Percentiles rank a stretch among this genome's conserved stretches.
Conservation (phyloP, 768 basidiomycete species). For the Hericium rajendrae region DNA sequence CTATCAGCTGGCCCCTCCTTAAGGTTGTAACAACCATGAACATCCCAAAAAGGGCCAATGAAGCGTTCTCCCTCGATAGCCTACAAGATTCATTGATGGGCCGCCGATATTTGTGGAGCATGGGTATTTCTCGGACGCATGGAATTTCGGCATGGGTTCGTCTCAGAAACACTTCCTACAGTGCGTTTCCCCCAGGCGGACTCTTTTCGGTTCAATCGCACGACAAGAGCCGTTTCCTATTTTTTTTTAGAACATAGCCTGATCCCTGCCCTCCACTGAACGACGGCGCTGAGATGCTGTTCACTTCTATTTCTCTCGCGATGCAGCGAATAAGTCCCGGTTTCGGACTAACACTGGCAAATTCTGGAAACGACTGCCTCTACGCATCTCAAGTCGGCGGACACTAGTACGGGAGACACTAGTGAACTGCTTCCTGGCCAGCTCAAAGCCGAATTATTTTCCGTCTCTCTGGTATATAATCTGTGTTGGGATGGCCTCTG, state of each 20-base stretch:
- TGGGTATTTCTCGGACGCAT: not conserved
- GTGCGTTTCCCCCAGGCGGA: not conserved
- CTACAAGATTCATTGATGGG: not conserved
- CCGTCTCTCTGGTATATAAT: not conserved
- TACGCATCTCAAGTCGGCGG: not conserved
- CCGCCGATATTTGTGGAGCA: not conserved
- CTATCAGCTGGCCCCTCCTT: too few species aligned
- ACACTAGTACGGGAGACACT: not conserved
- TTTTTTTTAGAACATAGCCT: not conserved
- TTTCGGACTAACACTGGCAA: not conserved
- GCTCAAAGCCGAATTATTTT: not conserved
- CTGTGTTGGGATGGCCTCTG: not conserved
- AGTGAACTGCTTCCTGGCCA: not conserved
- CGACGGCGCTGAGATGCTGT: not conserved
- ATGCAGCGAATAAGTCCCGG: not conserved
- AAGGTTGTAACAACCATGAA: too few species aligned
- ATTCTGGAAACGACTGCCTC: not conserved
- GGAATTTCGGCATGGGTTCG: not conserved
- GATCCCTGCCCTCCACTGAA: not conserved
- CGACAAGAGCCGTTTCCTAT: not conserved
- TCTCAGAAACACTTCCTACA: not conserved
- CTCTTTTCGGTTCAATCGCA: not conserved
- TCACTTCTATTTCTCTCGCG: not conserved
- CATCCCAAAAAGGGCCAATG: too few species aligned
- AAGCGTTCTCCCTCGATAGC: too few species aligned